Evolutionary conservation across 306 rosid genomes (phyloP), one percentile per base, ranked within the genome.

Genomic region (Glycine tomentella): DNA sequence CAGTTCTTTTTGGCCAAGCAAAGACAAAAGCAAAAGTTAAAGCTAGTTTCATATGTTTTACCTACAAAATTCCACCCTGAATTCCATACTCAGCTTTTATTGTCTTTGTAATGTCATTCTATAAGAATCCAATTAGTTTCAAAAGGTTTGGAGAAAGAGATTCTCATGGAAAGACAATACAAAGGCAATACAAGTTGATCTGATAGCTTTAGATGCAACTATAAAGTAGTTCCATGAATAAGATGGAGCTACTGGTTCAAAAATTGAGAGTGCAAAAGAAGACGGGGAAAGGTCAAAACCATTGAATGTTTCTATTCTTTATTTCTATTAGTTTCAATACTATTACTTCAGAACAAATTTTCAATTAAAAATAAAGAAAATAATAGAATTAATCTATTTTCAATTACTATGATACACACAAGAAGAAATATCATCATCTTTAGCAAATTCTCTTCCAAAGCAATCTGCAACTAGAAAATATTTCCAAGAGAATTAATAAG

Each of bases 231-330:
- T 70, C 44, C 44, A 38, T 38, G 44, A 38, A 38, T 38, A 38
- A 38, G 44, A 70, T 25, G 13, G 17, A 9, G 11, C 11, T 49
- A 12, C 6, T 49, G 25, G 59, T 70, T 49, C 17, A 69, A 46
- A 20, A 45, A 46, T 31, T 70, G 75, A 12, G 74, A 44, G n/a
- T 63, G 20, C 75, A 49, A 70, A 70, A 25, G 75, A 49, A 70
- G 31, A 20, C 7, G 20, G 38, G 25, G 55, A 20, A 70, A 66
- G 7, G 7, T 66, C 71, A 66, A 66, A 66, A 66, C 25, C 51
- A 66, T 66, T 8, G 51, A 66, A n/a, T 15, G n/a, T 34, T 40
- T 64, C 15, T 13, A 34, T 64, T 7, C 44, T 36, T 36, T 14
- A 64, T 36, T 36, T 38, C 71, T 40, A 40, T 40, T 64, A 64